These are phyloP conservation scores for Aspergillus sp. DNA, from an alignment of 2,329 filamentous ascomycete genomes.

Conservation along the genomic window DNA sequence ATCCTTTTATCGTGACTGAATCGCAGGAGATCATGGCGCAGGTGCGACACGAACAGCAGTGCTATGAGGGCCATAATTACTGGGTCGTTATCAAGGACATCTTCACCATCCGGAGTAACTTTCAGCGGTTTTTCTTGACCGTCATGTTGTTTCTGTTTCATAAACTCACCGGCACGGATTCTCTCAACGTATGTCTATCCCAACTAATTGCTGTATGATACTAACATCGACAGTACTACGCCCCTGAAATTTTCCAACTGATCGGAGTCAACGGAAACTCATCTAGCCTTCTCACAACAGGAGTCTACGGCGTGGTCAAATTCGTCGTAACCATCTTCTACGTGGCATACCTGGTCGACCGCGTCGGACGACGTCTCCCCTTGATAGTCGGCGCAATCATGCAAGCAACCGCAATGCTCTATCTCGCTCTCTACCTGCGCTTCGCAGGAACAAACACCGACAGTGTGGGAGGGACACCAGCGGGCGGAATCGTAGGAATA, in stretches of 20 bases:
- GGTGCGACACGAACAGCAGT: slow-evolving; percentile 26
- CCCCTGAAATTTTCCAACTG: slow-evolving; percentile 36
- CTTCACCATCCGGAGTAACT: slow-evolving; percentile 23
- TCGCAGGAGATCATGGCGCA: slow-evolving; percentile 34
- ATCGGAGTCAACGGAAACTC: slow-evolving; percentile 32
- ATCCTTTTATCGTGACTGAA: slow-evolving; percentile 36
- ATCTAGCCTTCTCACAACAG: slow-evolving; percentile 32
- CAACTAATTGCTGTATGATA: background rate
- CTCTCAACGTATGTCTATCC: slow-evolving; percentile 24
- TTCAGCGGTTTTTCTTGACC: slow-evolving; percentile 30
- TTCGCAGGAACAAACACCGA: slow-evolving; percentile 26
- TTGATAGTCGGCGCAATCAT: slow-evolving; percentile 25
- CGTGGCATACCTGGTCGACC: slow-evolving; percentile 27
- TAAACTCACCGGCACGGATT: slow-evolving; percentile 39
- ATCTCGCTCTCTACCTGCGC: slow-evolving; percentile 30
- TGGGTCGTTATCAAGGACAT: slow-evolving; percentile 32
- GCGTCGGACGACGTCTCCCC: slow-evolving; percentile 26
- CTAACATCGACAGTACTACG: slow-evolving; percentile 26
- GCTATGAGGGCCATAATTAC: slow-evolving; percentile 24
- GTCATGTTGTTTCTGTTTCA: slow-evolving; percentile 37
- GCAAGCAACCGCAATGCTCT: slow-evolving; percentile 27
- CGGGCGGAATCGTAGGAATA: slow-evolving; percentile 39
- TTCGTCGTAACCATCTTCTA: slow-evolving; percentile 27
- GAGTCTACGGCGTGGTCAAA: slow-evolving; percentile 33
- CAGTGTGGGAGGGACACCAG: slow-evolving; percentile 25